A percentile compares a stretch with the other conserved stretches of the same genome.
Conservation (phyloP, 2,329 filamentous ascomycete genomes). For the Stemphylium beticola region DNA sequence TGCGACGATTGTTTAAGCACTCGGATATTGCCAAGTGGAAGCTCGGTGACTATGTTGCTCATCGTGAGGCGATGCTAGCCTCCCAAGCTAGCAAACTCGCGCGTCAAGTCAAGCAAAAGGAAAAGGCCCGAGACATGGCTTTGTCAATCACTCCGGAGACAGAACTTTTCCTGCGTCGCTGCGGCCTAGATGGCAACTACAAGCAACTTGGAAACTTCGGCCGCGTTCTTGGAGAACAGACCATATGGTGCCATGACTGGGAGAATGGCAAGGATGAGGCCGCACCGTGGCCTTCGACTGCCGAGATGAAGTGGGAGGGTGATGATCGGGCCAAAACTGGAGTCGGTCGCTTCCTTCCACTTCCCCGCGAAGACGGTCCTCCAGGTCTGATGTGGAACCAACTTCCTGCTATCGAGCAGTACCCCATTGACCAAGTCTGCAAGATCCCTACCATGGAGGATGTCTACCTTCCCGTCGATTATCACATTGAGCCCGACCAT, state of each 20-base stretch:
- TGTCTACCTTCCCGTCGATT: slow-evolving; percentile 46
- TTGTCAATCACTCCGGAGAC: slow-evolving; percentile 13
- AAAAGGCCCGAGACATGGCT: slow-evolving; percentile 10
- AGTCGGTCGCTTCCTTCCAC: slow-evolving; percentile 51
- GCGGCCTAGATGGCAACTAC: slow-evolving; percentile 29
- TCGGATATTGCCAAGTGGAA: slow-evolving; percentile 45
- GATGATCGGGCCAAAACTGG: slow-evolving; percentile 54
- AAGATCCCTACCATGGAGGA: slow-evolving; percentile 48
- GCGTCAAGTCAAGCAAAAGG: slow-evolving; percentile 19
- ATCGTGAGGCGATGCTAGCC: slow-evolving; percentile 35
- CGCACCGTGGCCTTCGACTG: slow-evolving; percentile 49
- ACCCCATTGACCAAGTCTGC: slow-evolving; percentile 48
- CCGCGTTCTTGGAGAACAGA: slow-evolving; percentile 47
- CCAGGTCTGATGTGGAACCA: slow-evolving; percentile 52
- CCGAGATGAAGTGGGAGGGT: slow-evolving; percentile 57
- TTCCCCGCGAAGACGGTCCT: slow-evolving; percentile 52
- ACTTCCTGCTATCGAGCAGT: slow-evolving; percentile 46
- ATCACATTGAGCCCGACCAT: slow-evolving; percentile 39
- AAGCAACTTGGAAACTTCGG: slow-evolving; percentile 30
- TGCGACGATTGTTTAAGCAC: slow-evolving; percentile 44
- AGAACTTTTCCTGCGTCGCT: slow-evolving; percentile 20
- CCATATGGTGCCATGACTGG: slow-evolving; percentile 50
- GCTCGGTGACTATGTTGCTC: slow-evolving; percentile 38
- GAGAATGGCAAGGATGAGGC: slow-evolving; percentile 42
- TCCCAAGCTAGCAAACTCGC: slow-evolving; percentile 23